Conservation (phyloP, 768 basidiomycete species). For the Suillus subaureus region DNA sequence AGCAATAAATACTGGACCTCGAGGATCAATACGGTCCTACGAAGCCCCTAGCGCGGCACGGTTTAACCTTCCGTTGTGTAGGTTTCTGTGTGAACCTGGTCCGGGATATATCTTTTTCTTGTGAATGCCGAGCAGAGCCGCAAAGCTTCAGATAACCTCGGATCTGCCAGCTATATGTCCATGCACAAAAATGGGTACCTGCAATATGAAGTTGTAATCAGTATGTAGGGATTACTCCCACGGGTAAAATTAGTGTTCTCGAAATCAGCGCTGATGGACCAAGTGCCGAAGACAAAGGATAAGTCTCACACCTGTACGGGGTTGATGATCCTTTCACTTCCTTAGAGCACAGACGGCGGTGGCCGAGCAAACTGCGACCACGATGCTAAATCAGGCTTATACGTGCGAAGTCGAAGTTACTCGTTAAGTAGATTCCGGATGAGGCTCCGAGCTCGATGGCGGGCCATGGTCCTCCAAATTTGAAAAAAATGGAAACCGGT, state of each 20-base stretch:
- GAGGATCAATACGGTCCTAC: not conserved
- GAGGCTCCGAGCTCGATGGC: not conserved
- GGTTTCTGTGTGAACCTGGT: not conserved
- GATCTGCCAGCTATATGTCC: not conserved
- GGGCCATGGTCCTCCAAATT: not conserved
- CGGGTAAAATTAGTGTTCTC: slow-evolving; percentile 9
- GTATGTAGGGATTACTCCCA: not conserved
- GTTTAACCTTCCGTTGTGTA: not conserved
- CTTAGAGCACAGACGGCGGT: slow-evolving; percentile 5
- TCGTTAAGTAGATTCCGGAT: not conserved
- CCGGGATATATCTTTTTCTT: not conserved
- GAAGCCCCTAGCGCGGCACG: not conserved
- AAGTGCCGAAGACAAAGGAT: slow-evolving; percentile 7
- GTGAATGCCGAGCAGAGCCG: not conserved
- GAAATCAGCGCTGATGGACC: slow-evolving; percentile 4
- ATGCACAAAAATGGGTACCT: too few relatives aligned
- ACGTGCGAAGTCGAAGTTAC: slow-evolving; percentile 13
- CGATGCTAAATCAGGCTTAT: slow-evolving; percentile 6
- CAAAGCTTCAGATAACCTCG: not conserved
- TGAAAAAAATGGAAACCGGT: not conserved
- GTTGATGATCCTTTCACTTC: slow-evolving; percentile 4
- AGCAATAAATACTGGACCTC: not conserved
- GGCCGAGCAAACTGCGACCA: slow-evolving; percentile 15
- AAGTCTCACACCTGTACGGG: slow-evolving; percentile 9
- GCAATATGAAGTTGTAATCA: too few relatives aligned